Conservation (phyloP, 805 yeast species). For the Ogataea allantospora region DNA sequence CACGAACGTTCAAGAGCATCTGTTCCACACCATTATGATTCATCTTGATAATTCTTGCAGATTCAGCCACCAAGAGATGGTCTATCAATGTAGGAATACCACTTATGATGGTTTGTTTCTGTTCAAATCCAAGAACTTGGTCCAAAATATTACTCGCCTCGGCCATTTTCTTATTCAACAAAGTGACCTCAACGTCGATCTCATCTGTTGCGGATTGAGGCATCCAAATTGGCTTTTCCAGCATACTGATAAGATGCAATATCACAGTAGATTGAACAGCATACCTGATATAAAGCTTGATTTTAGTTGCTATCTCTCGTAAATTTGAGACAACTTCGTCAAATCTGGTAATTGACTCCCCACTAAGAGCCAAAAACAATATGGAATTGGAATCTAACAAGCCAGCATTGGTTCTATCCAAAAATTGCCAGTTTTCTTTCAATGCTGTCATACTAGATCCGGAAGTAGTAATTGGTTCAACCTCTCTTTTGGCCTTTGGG, state of each 20-base stretch:
- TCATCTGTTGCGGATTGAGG: constrained; percentile 55
- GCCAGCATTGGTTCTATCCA: constrained; percentile 13
- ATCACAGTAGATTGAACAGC: constrained; percentile 55
- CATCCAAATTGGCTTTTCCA: constrained; percentile 49
- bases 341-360: constrained; percentile 35
- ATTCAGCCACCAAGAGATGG: constrained; percentile 49
- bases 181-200: constrained; percentile 53
- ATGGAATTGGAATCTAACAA: constrained; percentile 1
- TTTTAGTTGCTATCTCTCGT: constrained; percentile 36
- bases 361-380: constrained; percentile 27
- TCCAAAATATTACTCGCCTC: constrained; percentile 43
- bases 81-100: constrained; percentile 56
- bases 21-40: constrained; percentile 60
- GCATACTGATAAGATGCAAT: constrained; percentile 50
- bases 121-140: constrained; percentile 28
- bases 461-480: constrained; percentile 11
- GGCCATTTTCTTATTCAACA: constrained; percentile 49
- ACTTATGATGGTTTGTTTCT: constrained; percentile 35
- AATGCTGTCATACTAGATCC: constrained; percentile 22
- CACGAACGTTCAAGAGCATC: constrained; percentile 58
- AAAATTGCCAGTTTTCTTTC: constrained; percentile 33
- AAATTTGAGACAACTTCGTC: constrained; percentile 36
- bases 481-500: constrained; percentile 48
- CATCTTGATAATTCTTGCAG: constrained; percentile 47
- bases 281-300: constrained; percentile 51